A percentile compares a stretch with the other conserved stretches of the same genome.
These are phyloP conservation scores for Phytopythium kandeliae DNA, from an alignment of 352 stramenopile species.

Conservation along the genomic window DNA sequence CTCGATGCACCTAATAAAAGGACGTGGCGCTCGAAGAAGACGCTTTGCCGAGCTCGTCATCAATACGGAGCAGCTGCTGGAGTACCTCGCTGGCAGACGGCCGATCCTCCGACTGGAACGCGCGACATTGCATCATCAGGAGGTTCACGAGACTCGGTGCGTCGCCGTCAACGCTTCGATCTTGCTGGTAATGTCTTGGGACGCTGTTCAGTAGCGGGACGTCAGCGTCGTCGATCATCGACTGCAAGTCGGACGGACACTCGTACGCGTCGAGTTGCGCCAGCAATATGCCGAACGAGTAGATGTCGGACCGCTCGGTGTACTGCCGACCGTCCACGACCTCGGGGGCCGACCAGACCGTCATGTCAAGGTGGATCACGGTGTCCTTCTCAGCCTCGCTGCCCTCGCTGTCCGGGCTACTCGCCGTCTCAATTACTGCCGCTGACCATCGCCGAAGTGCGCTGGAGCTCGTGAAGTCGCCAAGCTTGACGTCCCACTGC, in stretches of 20 bases:
- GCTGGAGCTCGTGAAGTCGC: constrained; percentile 34
- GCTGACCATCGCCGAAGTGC: constrained; percentile 31
- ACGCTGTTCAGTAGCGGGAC: constrained; percentile 31
- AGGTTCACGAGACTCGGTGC: constrained; percentile 24
- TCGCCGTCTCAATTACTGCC: constrained; percentile 12
- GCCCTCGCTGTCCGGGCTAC: constrained; percentile 10
- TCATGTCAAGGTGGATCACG: constrained; percentile 44
- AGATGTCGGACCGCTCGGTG: constrained; percentile 38
- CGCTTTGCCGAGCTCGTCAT: constrained; percentile 19
- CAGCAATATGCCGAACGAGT: constrained; percentile 37
- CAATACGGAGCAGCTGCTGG: constrained; percentile 21
- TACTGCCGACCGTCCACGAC: constrained; percentile 40
- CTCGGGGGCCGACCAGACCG: constrained; percentile 34
- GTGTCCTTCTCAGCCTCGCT: constrained; percentile 5
- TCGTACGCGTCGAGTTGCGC: constrained; percentile 34
- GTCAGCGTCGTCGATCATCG: constrained; percentile 34
- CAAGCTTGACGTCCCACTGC: constrained; percentile 37
- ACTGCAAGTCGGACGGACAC: constrained; percentile 23
- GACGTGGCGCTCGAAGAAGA: constrained; percentile 7
- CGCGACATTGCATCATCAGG: constrained; percentile 33
- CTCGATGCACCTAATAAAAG: constrained; percentile 2
- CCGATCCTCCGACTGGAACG: constrained; percentile 37
- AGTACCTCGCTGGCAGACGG: constrained; percentile 28
- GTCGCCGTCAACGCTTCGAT: constrained; percentile 11
- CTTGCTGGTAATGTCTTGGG: constrained; percentile 6